Evolutionary conservation across 2,329 filamentous ascomycete species (phyloP).

Genomic region (Capronia coronata): DNA sequence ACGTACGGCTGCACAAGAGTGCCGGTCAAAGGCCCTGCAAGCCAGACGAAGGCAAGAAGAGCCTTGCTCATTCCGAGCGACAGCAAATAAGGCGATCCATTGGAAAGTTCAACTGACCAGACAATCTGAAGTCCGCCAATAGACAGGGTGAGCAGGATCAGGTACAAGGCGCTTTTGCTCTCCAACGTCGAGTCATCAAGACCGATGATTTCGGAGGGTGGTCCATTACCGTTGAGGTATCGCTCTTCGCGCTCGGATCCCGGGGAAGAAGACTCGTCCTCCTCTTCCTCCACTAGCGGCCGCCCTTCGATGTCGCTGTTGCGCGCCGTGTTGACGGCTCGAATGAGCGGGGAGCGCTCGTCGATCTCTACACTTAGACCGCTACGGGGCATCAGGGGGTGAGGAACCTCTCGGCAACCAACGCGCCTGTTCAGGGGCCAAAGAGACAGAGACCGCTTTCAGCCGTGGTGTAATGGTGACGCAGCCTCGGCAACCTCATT

Average conservation of each 20-base stretch:
- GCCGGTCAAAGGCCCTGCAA: slow-evolving; percentile 71
- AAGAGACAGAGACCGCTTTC: background rate
- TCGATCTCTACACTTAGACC: slow-evolving; percentile 17
- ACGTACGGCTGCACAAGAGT: slow-evolving; percentile 76
- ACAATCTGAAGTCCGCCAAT: slow-evolving; percentile 88
- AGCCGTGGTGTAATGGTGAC: background rate
- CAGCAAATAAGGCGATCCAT: slow-evolving; percentile 78
- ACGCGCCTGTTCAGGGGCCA: background rate
- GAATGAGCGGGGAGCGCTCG: slow-evolving; percentile 28
- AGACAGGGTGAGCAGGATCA: slow-evolving; percentile 77
- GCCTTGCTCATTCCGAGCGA: slow-evolving; percentile 78
- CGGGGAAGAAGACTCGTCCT: slow-evolving; percentile 7
- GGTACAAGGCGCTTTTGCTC: slow-evolving; percentile 74
- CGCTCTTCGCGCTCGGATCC: slow-evolving; percentile 5
- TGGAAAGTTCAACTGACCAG: slow-evolving; percentile 91
- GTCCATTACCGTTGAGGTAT: slow-evolving; percentile 4
- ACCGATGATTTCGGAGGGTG: slow-evolving; percentile 12
- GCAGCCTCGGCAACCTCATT: background rate
- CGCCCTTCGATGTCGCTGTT: slow-evolving; percentile 15
- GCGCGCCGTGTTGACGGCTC: slow-evolving; percentile 6
- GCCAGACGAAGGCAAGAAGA: slow-evolving; percentile 76
- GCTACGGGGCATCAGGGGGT: slow-evolving; percentile 22
- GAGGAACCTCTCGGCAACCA: background rate
- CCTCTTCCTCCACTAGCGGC: slow-evolving; percentile 6
- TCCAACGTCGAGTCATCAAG: slow-evolving; percentile 25